These are phyloP conservation scores for Teratosphaeria viscida DNA, from an alignment of 2,329 filamentous ascomycete species.

Conservation along the genomic window DNA sequence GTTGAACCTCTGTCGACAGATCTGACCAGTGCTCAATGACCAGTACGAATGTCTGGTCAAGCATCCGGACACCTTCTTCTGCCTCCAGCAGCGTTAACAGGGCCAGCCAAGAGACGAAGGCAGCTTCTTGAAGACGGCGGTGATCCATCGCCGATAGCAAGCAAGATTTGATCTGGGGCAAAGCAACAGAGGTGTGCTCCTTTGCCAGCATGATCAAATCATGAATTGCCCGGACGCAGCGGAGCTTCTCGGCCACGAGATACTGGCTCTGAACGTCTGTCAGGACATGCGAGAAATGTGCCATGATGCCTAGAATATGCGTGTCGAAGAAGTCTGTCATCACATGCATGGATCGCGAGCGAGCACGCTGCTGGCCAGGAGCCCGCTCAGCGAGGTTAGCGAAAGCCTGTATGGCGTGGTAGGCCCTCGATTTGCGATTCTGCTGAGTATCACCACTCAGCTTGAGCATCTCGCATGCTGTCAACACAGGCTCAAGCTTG, in stretches of 20 bases:
- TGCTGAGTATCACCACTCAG: conserved; percentile 58
- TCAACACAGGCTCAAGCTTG: conserved; percentile 61
- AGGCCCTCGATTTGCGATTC: conserved; percentile 28
- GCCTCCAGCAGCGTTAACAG: conserved; percentile 66
- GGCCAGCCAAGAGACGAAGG: conserved; percentile 74
- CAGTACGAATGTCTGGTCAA: conserved; percentile 85
- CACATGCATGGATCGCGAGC: conserved; percentile 43
- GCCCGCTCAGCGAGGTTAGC: conserved; percentile 39
- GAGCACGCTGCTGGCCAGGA: conserved; percentile 32
- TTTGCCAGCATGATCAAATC: conserved; percentile 75
- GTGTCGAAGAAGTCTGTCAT: conserved; percentile 69
- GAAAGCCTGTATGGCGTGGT: conserved; percentile 40
- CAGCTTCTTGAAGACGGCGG: conserved; percentile 61
- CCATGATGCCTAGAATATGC: conserved; percentile 79
- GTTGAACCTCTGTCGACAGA: conserved; percentile 52
- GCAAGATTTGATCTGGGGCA: conserved; percentile 91
- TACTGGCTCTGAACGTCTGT: conserved; percentile 53
- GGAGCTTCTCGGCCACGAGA: conserved; percentile 53
- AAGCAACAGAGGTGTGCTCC: conserved; percentile 61
- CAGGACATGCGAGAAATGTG: conserved; percentile 66
- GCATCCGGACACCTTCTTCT: conserved; percentile 66
- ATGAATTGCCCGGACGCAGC: conserved; percentile 72
- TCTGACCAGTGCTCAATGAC: conserved; percentile 68
- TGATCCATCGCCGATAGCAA: conserved; percentile 73
- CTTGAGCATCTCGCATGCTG: conserved; percentile 74